Evolutionary conservation across 2,329 filamentous ascomycete genomes (phyloP).

Genomic region (Pseudofabraea citricarpa): DNA sequence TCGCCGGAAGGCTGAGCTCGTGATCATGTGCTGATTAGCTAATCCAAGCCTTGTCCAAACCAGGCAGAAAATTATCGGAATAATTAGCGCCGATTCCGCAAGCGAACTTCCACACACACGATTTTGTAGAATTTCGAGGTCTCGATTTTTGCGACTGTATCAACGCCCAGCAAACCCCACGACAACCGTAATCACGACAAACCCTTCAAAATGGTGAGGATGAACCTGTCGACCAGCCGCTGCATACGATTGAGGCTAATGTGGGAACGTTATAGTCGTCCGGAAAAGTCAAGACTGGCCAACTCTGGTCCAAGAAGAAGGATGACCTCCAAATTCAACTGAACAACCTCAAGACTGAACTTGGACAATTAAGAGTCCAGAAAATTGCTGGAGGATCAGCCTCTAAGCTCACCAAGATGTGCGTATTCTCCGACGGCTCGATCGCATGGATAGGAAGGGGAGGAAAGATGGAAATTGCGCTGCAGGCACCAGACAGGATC

Average conservation of each 20-base stretch:
- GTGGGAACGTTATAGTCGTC: slow-evolving; percentile 46
- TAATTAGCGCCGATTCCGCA: no score
- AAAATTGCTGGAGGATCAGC: slow-evolving; percentile 92
- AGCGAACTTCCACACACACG: no score
- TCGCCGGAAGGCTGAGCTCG: not conserved
- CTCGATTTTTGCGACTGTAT: not conserved
- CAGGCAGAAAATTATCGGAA: no score
- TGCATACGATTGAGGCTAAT: slow-evolving; percentile 19
- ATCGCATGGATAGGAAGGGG: not conserved
- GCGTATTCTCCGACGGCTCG: no score
- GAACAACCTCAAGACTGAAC: slow-evolving; percentile 91
- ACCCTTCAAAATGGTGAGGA: slow-evolving; percentile 30
- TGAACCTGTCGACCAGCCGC: slow-evolving; percentile 1
- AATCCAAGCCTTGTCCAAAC: no score
- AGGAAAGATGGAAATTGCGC: not conserved
- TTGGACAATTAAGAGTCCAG: slow-evolving; percentile 94
- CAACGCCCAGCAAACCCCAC: slow-evolving; percentile 19
- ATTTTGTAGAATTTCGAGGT: not conserved
- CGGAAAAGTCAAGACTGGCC: slow-evolving; percentile 83
- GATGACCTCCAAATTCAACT: slow-evolving; percentile 96
- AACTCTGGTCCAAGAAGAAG: slow-evolving; percentile 99
- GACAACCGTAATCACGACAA: slow-evolving; percentile 19
- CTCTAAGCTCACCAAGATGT: slow-evolving; percentile 98
- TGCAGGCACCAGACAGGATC: slow-evolving; percentile 4
- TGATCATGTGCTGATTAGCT: no score